phyloP scores from a whole-genome alignment of 2,329 filamentous ascomycete genomes.

The Tolypocladium inflatum region DNA sequence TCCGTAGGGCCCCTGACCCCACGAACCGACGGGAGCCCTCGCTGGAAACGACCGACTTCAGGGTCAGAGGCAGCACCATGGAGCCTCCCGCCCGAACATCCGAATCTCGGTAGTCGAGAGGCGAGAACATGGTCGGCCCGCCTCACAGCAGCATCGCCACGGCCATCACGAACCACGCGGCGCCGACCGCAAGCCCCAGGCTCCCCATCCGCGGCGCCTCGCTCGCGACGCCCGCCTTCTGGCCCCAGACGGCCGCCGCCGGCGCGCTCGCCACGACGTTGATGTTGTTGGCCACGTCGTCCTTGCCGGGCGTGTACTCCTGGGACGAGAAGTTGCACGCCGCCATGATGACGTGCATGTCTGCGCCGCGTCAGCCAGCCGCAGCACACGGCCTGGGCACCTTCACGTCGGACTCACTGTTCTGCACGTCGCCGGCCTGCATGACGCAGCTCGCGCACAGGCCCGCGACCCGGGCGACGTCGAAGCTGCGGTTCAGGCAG shows the following conservation, averaged over 20 bases:
- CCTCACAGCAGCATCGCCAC: conserved; percentile 1
- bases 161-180: not conserved
- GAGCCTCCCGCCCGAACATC: not conserved
- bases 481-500: conserved; percentile 28
- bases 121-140: not conserved
- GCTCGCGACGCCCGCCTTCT: conserved; percentile 3
- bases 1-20: too few relatives aligned
- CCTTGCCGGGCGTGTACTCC: conserved; percentile 19
- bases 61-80: not conserved
- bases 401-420: conserved; percentile 16
- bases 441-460: conserved; percentile 29
- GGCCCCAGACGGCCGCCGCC: conserved; percentile 1
- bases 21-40: too few relatives aligned
- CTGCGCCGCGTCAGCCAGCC: conserved; percentile 9
- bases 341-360: conserved; percentile 25
- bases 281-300: conserved; percentile 21
- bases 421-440: conserved; percentile 18
- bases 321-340: conserved; percentile 22
- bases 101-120: not conserved
- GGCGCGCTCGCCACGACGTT: conserved; percentile 23
- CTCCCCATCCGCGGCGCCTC: not conserved
- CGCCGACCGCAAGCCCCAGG: not conserved
- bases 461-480: conserved; percentile 26
- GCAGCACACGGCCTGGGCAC: not conserved
- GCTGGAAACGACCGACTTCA: too few relatives aligned